Conservation (phyloP, 805 yeast species). For the Ogataea henricii region DNA sequence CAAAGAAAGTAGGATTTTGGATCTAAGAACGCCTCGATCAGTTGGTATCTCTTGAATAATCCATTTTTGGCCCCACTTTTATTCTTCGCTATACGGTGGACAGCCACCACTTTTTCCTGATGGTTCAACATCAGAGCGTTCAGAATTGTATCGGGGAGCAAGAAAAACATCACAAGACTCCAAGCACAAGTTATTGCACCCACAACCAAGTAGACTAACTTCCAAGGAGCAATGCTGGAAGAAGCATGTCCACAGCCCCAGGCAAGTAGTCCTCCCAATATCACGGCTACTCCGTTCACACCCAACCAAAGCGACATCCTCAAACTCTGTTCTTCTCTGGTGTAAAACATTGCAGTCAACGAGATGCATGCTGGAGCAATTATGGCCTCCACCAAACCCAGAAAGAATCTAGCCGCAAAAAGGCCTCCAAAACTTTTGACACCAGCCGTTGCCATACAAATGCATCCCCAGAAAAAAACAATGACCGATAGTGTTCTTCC, state of each 20-base stretch:
- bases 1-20: constrained; percentile 29
- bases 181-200: constrained; percentile 42
- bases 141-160: constrained; percentile 32
- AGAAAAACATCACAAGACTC: constrained; percentile 26
- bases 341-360: constrained; percentile 33
- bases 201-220: constrained; percentile 26
- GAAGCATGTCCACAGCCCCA: constrained; percentile 46
- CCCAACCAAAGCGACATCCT: constrained; percentile 43
- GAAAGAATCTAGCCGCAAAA: constrained; percentile 36
- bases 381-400: constrained; percentile 40
- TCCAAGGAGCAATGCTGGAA: constrained; percentile 30
- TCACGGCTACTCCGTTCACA: constrained; percentile 47
- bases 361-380: constrained; percentile 38
- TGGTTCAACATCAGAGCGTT: constrained; percentile 31
- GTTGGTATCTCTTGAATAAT: constrained; percentile 28
- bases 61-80: constrained; percentile 32
- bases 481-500: constrained; percentile 40
- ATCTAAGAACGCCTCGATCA: constrained; percentile 25
- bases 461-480: constrained; percentile 48
- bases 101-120: constrained; percentile 27
- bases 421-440: constrained; percentile 38
- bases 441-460: constrained; percentile 49
- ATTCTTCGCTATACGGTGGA: constrained; percentile 28
- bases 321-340: constrained; percentile 36
- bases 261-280: constrained; percentile 52